These are phyloP conservation scores for Dryadomyces quercus-mongolicae DNA, from an alignment of 2,329 filamentous ascomycete genomes.

Conservation along the genomic window DNA sequence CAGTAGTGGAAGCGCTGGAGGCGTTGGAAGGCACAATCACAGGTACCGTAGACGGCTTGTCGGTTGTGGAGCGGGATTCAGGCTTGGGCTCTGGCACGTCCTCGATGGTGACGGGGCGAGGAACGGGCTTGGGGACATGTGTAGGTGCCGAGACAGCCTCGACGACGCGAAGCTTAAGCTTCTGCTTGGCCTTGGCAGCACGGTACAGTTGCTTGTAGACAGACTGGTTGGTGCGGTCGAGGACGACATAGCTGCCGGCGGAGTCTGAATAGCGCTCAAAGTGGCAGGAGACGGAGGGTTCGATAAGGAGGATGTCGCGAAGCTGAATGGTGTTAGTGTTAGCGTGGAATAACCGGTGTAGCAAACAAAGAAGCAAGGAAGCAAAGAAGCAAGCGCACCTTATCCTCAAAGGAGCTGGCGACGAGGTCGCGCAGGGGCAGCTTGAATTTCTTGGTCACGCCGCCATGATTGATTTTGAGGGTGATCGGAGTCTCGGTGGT, in stretches of 20 bases:
- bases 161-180: constrained; percentile 77
- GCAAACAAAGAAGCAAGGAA: neutral
- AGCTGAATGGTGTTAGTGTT: constrained; percentile 37
- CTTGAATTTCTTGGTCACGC: constrained; percentile 72
- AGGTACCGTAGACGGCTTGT: constrained; percentile 1
- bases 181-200: constrained; percentile 94
- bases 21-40: constrained; percentile 7
- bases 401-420: constrained; percentile 60
- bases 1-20: too few relatives aligned
- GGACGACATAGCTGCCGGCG: constrained; percentile 63
- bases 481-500: constrained; percentile 62
- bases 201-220: constrained; percentile 96
- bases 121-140: constrained; percentile 4
- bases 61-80: constrained; percentile 8
- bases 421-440: constrained; percentile 76
- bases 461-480: constrained; percentile 73
- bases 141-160: neutral
- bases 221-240: constrained; percentile 64
- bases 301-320: constrained; percentile 54
- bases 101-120: constrained; percentile 31
- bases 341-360: neutral
- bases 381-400: constrained; percentile 49
- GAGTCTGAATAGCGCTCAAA: constrained; percentile 96
- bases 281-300: constrained; percentile 46
- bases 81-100: constrained; percentile 27